Base-by-base conservation (phyloP, 768 basidiomycete genomes). In the Suillus plorans region DNA sequence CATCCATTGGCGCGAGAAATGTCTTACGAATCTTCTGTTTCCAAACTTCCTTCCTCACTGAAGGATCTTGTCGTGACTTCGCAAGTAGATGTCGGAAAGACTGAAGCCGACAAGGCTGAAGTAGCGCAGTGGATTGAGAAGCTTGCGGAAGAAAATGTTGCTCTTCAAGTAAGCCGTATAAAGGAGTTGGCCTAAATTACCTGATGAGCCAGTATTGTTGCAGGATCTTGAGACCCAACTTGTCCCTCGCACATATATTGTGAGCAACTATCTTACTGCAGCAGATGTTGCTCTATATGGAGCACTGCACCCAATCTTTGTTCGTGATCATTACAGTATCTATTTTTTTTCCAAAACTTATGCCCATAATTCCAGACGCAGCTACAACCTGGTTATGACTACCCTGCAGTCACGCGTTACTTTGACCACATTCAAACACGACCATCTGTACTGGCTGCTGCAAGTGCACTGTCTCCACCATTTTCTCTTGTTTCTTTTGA, bases 261-360 rank as follows among this genome's bases (percentile, higher is more conserved):
- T 95, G 70, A 86, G 85, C 74, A 92, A 93, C 77, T 85, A 90
- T 69, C 81, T 95, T 63, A 94, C 95, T 22, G 91, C 88, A 4
- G 97, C 96, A 53, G 97, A 99, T 76, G 86, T 95, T 63, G 92
- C 92, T 12, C 78, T 98, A 58, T 99, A 96, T 75, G 95, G 90
- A 31, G 86, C 89, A n/a, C 83, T 99, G 37, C 91, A 96, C 75
- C 89, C 94, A 8, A 80, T 84, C 58, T 73, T 96, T 66, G 97
- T 97, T 73, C 66, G 92, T 65, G 50, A 8, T 44, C 31, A 34
- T 60, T 10, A 20, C 34, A 58, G 34, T 8, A 44, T 9, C 8
- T 50, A 25, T 16, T 42, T 34, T 31, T 31, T 20, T 16, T 28
- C 65, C 65, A 72, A 42, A 31, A 39, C 62, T 61, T 58, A 63